Conservation (phyloP, 805 yeast genomes). For the Priceomyces castillae region DNA sequence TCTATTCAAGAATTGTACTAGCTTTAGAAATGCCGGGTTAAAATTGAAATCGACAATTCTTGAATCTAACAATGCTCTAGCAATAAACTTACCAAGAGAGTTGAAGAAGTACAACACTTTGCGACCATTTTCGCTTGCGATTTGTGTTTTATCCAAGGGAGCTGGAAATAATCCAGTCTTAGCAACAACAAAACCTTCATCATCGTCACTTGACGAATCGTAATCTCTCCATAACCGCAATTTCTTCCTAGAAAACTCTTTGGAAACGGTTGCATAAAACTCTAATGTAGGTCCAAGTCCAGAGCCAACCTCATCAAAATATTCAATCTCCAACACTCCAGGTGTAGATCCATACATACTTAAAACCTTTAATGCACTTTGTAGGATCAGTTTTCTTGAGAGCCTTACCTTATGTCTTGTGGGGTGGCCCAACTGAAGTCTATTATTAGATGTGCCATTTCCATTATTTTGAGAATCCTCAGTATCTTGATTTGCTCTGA, state of each 20-base stretch:
- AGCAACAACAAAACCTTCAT: constrained; percentile 38
- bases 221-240: constrained; percentile 67
- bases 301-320: constrained; percentile 88
- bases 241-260: constrained; percentile 59
- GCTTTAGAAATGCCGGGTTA: constrained; percentile 64
- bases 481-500: constrained; percentile 38
- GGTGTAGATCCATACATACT: constrained; percentile 76
- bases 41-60: constrained; percentile 81
- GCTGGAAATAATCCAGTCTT: constrained; percentile 69
- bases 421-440: constrained; percentile 67
- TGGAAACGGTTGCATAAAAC: constrained; percentile 80
- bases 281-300: constrained; percentile 96
- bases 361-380: constrained; percentile 76
- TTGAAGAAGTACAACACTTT: constrained; percentile 54
- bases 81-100: constrained; percentile 77
- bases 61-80: constrained; percentile 84
- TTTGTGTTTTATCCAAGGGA: constrained; percentile 43
- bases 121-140: constrained; percentile 30
- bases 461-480: constrained; percentile 24
- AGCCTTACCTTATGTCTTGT: constrained; percentile 77
- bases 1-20: constrained; percentile 42
- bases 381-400: constrained; percentile 64
- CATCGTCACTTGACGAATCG: constrained; percentile 15
- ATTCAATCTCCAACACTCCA: constrained; percentile 81
- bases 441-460: constrained; percentile 10